Evolutionary conservation across 2,329 filamentous ascomycete species (phyloP).

Genomic region (Aspergillus floridensis): DNA sequence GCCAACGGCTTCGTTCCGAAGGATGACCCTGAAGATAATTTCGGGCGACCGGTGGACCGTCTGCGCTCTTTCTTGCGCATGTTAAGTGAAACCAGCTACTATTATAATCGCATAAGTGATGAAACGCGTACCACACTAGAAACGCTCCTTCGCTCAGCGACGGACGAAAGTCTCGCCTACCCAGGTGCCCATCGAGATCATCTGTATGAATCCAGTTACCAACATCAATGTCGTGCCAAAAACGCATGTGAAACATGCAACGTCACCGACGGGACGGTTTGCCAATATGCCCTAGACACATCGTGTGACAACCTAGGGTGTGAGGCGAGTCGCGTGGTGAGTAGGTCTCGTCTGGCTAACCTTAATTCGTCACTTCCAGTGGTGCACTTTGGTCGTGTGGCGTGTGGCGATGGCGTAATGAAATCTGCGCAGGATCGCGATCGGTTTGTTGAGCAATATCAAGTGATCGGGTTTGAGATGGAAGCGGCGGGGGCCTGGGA

Average conservation of each 20-base stretch:
- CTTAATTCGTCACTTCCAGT: too few relatives aligned
- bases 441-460: neutral
- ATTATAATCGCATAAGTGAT: neutral
- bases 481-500: neutral
- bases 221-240: neutral
- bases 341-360: neutral
- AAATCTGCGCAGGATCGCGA: neutral
- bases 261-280: neutral
- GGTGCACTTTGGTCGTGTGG: neutral
- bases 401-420: neutral
- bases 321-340: neutral
- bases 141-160: neutral
- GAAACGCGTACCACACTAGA: neutral
- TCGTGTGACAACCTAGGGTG: neutral
- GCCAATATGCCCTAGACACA: neutral
- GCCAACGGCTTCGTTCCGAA: neutral
- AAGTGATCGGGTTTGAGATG: constrained; percentile 3
- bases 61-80: too few relatives aligned
- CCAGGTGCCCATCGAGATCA: neutral
- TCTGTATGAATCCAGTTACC: neutral
- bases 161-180: neutral
- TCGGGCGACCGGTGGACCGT: neutral
- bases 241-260: neutral
- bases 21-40: neutral
- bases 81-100: neutral